These are phyloP conservation scores for Taphrina flavorubra DNA, from an alignment of 1,139 yeast species.

Conservation along the genomic window DNA sequence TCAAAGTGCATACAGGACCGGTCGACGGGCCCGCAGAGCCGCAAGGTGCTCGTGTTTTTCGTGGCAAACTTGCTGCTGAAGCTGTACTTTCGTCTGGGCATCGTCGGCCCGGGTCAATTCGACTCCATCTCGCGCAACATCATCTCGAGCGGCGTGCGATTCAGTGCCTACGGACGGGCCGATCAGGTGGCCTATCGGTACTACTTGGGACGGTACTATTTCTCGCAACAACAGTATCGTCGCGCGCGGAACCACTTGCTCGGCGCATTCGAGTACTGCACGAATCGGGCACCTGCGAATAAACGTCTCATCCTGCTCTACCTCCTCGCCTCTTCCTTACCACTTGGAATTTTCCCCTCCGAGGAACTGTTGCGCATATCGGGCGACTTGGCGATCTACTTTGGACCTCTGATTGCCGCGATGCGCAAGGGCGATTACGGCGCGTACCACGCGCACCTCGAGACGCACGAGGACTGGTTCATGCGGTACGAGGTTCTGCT, in stretches of 20 bases:
- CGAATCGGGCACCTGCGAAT: slow-evolving; percentile 48
- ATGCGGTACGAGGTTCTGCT: slow-evolving; percentile 49
- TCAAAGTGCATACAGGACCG: slow-evolving; percentile 22
- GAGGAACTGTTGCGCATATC: slow-evolving; percentile 47
- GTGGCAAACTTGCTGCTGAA: slow-evolving; percentile 42
- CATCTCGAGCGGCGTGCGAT: slow-evolving; percentile 48
- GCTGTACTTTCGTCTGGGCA: slow-evolving; percentile 42
- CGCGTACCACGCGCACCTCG: slow-evolving; percentile 48
- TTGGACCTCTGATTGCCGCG: slow-evolving; percentile 49
- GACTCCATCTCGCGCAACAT: slow-evolving; percentile 42
- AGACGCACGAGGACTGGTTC: slow-evolving; percentile 48
- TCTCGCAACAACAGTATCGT: slow-evolving; percentile 61
- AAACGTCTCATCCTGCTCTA: slow-evolving; percentile 56
- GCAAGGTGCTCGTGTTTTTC: slow-evolving; percentile 30
- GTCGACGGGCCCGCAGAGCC: slow-evolving; percentile 20
- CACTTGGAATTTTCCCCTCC: slow-evolving; percentile 51
- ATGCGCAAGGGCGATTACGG: slow-evolving; percentile 49
- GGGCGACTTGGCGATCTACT: slow-evolving; percentile 47
- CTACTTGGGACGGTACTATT: slow-evolving; percentile 68
- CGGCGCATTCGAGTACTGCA: slow-evolving; percentile 66
- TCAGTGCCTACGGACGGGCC: slow-evolving; percentile 53
- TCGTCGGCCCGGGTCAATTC: slow-evolving; percentile 36
- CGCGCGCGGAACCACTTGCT: slow-evolving; percentile 64
- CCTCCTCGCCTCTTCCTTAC: slow-evolving; percentile 60
- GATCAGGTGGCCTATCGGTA: slow-evolving; percentile 71